Base-by-base conservation (phyloP, 257 asterid species). In the Solanum rostratum region DNA sequence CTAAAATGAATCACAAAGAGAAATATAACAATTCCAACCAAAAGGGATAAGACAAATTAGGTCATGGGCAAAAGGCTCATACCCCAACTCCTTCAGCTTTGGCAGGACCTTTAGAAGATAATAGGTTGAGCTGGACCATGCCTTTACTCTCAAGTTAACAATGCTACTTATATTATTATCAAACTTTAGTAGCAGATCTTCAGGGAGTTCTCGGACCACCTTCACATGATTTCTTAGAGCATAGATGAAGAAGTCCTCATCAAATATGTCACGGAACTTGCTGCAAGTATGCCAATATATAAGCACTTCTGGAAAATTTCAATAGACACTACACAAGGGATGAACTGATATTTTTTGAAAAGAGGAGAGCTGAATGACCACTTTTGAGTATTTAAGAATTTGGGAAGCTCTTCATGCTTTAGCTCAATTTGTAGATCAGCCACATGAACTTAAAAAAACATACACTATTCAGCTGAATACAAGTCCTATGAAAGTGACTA, bases 211-310 rank as follows among this genome's bases (percentile, higher is more conserved):
- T 86, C 91, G 87, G 76, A 94, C 88, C 85, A 97, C 95, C 19
- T 90, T 94, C 37, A 95, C 98, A 57, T 92, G 98, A 87, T 93
- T 94, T 87, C 95, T 91, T 55, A 97, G 98, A 15, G 99, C 99
- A 86, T 97, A 95, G 63, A 94, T 93, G 97, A 97, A 97, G 94
- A 97, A 97, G 41, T 97, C 99, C 90, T 97, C 98, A 33, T 97
- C 99, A 83, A 97, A 97, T 87, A 97, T 97, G 85, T 97, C 97
- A 46, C 94, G 95, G 80, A 97, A 97, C 86, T 95, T 97, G 91
- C 98, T 96, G 98, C 93, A 88, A 57, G 82, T 86, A 16, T 53
- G 79, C 68, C 52, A 81, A 74, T 41, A 84, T n/a, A 85, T 50
- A 45, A 80, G 54, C n/a, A 81, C 46, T 54, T 78, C 57, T 79